A percentile compares a stretch with the other conserved stretches of the same genome.
Evolutionary conservation across 1,139 yeast species (phyloP).

Genomic region (Blastobotrys capitulatus): DNA sequence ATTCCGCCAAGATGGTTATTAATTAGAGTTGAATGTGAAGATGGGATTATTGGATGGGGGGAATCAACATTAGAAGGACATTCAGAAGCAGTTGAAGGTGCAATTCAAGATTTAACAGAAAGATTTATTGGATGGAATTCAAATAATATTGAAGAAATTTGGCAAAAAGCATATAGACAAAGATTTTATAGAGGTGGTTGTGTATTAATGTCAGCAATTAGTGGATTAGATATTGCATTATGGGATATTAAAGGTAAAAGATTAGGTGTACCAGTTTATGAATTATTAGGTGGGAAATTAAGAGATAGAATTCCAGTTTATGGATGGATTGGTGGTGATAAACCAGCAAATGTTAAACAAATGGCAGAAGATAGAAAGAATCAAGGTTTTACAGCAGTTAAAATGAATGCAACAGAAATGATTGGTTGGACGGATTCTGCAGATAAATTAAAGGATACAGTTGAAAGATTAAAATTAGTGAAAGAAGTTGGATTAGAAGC

Average conservation of each 20-base stretch:
- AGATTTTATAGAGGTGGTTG: constrained; percentile 33
- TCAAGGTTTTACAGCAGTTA: constrained; percentile 33
- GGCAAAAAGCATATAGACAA: constrained; percentile 30
- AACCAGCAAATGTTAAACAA: constrained; percentile 27
- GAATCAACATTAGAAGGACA: constrained; percentile 32
- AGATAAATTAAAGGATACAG: constrained; percentile 24
- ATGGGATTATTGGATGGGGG: constrained; percentile 32
- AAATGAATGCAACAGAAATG: constrained; percentile 29
- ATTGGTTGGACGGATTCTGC: constrained; percentile 32
- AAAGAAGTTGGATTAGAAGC: constrained; percentile 28
- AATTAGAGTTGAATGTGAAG: constrained; percentile 28
- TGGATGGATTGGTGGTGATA: constrained; percentile 35
- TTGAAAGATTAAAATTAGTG: constrained; percentile 26
- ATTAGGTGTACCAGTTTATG: constrained; percentile 31
- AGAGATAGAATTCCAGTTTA: constrained; percentile 29
- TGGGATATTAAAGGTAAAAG: constrained; percentile 34
- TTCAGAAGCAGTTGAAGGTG: constrained; percentile 32
- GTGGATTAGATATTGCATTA: constrained; percentile 32
- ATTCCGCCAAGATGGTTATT: constrained; percentile 32
- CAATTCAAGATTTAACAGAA: constrained; percentile 28
- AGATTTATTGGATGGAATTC: constrained; percentile 33
- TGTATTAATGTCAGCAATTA: constrained; percentile 31
- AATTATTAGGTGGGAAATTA: constrained; percentile 31
- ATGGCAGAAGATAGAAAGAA: constrained; percentile 28
- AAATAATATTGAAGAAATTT: constrained; percentile 29